phyloP scores from a whole-genome alignment of 2,329 filamentous ascomycete species.

The Trichophyton verrucosum region DNA sequence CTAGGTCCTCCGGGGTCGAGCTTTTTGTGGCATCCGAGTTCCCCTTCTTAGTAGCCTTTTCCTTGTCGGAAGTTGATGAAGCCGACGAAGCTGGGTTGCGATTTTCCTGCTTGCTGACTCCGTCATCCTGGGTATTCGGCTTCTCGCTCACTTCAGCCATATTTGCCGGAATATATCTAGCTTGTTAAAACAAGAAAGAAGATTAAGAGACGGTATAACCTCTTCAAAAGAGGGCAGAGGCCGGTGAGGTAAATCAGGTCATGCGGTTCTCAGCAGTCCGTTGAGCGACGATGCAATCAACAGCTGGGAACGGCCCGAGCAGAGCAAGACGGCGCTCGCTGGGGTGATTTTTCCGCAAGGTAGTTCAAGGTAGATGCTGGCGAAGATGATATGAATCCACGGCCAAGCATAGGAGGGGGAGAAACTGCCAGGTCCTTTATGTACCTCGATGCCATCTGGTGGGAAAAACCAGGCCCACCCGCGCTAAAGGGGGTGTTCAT shows the following conservation, averaged over 20 bases:
- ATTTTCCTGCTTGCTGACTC: background rate
- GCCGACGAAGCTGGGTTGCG: constrained; percentile 4
- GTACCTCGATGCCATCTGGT: background rate
- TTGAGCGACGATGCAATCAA: background rate
- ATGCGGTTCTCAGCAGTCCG: background rate
- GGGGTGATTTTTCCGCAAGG: background rate
- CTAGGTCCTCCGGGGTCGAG: constrained; percentile 27
- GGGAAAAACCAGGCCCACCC: too few relatives aligned
- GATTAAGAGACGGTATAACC: background rate
- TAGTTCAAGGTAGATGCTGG: background rate
- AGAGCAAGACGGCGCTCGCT: background rate
- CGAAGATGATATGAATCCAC: too few relatives aligned
- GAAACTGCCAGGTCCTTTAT: background rate
- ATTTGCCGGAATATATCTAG: background rate
- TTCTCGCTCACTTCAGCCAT: background rate
- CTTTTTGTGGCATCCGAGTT: constrained; percentile 32
- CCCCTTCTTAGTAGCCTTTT: constrained; percentile 11
- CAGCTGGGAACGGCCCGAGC: background rate
- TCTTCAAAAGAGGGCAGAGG: background rate
- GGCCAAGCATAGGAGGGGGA: background rate
- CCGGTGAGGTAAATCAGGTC: background rate
- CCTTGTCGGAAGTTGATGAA: constrained; percentile 6
- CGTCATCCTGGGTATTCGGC: background rate
- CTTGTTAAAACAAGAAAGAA: background rate
- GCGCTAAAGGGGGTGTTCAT: background rate